Evolutionary conservation across 257 asterid species (phyloP).

Genomic region (Cordia subcordata): DNA sequence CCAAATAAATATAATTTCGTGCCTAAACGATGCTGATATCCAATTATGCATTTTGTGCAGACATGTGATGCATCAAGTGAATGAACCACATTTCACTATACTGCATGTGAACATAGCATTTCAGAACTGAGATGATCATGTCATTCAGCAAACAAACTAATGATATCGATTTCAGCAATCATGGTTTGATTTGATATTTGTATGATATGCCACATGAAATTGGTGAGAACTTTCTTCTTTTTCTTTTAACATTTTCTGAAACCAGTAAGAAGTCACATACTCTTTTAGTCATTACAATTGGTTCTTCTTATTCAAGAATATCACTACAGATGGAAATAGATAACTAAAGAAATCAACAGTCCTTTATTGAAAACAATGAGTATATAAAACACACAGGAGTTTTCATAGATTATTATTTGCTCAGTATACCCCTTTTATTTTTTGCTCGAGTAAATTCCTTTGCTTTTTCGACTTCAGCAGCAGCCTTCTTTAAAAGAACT

Average conservation of each 20-base stretch:
- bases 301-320: not conserved
- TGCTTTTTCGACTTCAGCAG: constrained; percentile 22
- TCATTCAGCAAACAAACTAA: too few species aligned
- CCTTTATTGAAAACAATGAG: not conserved
- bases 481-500: constrained; percentile 26
- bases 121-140: too few species aligned
- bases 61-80: too few species aligned
- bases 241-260: not conserved
- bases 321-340: not conserved
- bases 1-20: too few species aligned
- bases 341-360: not conserved
- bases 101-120: too few species aligned
- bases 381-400: not conserved
- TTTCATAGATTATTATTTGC: not conserved
- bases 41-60: too few species aligned
- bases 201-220: too few species aligned
- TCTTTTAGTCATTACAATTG: not conserved
- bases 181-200: too few species aligned
- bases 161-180: too few species aligned
- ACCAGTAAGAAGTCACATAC: not conserved
- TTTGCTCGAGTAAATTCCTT: constrained; percentile 18
- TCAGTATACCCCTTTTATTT: constrained; percentile 21
- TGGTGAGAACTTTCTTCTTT: too few species aligned
- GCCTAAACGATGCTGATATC: too few species aligned
- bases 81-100: too few species aligned